These are phyloP conservation scores for Candida tropicalis DNA, from an alignment of 1,139 yeast genomes.

Conservation along the genomic window DNA sequence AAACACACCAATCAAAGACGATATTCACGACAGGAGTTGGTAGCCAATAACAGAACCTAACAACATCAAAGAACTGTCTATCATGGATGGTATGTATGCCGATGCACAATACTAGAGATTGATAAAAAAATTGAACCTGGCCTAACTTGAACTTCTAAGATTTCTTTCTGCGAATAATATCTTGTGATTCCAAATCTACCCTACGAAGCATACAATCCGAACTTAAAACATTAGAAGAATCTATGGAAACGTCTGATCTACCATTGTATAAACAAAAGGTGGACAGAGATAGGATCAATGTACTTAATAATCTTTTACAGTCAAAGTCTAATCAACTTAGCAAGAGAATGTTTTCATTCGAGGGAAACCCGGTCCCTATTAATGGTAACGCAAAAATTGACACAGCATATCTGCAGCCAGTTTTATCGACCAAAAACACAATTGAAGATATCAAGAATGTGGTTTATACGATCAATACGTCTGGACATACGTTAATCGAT, in stretches of 20 bases:
- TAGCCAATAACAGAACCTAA: too few species aligned
- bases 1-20: too few species aligned
- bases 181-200: background rate
- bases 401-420: background rate
- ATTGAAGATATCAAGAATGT: background rate
- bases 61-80: too few species aligned
- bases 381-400: background rate
- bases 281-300: background rate
- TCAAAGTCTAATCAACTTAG: slow-evolving; percentile 6
- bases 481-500: slow-evolving; percentile 1
- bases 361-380: slow-evolving; percentile 5
- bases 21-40: too few species aligned
- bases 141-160: background rate
- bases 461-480: background rate
- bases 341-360: slow-evolving; percentile 3
- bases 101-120: background rate
- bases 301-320: slow-evolving; percentile 2
- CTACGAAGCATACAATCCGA: background rate
- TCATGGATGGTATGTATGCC: background rate
- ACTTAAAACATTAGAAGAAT: background rate
- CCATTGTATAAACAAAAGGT: slow-evolving; percentile 3
- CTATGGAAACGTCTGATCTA: background rate
- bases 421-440: background rate
- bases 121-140: background rate
- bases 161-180: background rate